phyloP scores from a whole-genome alignment of 306 rosid species.

The Rosa persica region DNA sequence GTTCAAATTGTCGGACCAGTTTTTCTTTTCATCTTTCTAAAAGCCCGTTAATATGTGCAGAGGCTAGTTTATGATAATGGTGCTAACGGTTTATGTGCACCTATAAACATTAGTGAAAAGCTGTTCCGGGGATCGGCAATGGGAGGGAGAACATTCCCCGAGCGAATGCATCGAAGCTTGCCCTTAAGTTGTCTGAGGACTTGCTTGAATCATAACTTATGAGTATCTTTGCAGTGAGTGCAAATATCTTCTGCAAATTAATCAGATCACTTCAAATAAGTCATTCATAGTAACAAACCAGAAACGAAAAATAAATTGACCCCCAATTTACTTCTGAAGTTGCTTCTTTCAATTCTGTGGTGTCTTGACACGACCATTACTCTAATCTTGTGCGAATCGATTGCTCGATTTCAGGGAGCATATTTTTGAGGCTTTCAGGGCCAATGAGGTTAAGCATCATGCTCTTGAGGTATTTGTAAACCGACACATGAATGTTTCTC shows the following conservation, averaged over 20 bases:
- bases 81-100: constrained; percentile 29
- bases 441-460: constrained; percentile 84
- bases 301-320: neutral
- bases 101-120: constrained; percentile 79
- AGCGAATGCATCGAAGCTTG: constrained; percentile 71
- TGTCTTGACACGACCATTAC: constrained; percentile 53
- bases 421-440: constrained; percentile 78
- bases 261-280: constrained; percentile 3
- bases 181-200: constrained; percentile 64
- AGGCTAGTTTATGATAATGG: no score
- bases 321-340: constrained; percentile 37
- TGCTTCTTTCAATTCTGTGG: constrained; percentile 66
- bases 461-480: constrained; percentile 84
- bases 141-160: constrained; percentile 89
- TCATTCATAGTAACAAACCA: no score
- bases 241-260: constrained; percentile 79
- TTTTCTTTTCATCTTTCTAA: no score
- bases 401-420: constrained; percentile 73
- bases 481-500: constrained; percentile 78
- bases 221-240: constrained; percentile 82
- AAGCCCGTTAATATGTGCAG: no score
- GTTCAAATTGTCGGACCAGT: no score
- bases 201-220: constrained; percentile 68
- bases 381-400: constrained; percentile 48
- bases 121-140: constrained; percentile 76